These are phyloP conservation scores for Spatholobus suberectus DNA, from an alignment of 306 rosid species.

Conservation along the genomic window DNA sequence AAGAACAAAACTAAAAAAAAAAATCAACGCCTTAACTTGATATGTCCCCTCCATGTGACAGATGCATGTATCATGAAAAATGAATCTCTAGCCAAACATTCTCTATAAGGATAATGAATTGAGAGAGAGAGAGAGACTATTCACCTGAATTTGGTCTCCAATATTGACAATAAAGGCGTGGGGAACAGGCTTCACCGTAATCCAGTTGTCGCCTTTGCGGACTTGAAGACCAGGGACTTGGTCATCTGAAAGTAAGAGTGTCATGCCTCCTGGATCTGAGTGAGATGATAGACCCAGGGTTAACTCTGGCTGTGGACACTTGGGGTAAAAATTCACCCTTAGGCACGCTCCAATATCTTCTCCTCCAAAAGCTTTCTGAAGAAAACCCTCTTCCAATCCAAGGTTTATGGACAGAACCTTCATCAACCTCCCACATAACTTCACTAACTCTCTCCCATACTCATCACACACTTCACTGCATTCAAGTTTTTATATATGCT, in stretches of 20 bases:
- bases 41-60: constrained; percentile 59
- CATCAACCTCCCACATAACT: constrained; percentile 70
- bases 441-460: constrained; percentile 81
- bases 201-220: constrained; percentile 62
- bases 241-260: constrained; percentile 69
- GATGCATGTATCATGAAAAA: constrained; percentile 31
- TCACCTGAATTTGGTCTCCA: constrained; percentile 95
- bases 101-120: background rate
- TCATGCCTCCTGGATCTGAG: constrained; percentile 92
- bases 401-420: constrained; percentile 68
- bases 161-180: constrained; percentile 89
- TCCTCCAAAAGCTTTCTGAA: constrained; percentile 75
- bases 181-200: constrained; percentile 76
- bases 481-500: background rate
- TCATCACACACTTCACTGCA: constrained; percentile 77
- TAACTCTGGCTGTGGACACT: constrained; percentile 81
- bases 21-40: background rate
- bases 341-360: constrained; percentile 80
- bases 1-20: background rate
- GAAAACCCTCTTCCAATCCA: constrained; percentile 58
- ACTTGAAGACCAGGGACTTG: constrained; percentile 83
- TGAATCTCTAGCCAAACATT: constrained; percentile 22
- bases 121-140: background rate
- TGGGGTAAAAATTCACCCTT: constrained; percentile 83
- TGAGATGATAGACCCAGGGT: constrained; percentile 87